These are phyloP conservation scores for Neofusicoccum laricinum DNA, from an alignment of 2,329 filamentous ascomycete species.

Conservation along the genomic window DNA sequence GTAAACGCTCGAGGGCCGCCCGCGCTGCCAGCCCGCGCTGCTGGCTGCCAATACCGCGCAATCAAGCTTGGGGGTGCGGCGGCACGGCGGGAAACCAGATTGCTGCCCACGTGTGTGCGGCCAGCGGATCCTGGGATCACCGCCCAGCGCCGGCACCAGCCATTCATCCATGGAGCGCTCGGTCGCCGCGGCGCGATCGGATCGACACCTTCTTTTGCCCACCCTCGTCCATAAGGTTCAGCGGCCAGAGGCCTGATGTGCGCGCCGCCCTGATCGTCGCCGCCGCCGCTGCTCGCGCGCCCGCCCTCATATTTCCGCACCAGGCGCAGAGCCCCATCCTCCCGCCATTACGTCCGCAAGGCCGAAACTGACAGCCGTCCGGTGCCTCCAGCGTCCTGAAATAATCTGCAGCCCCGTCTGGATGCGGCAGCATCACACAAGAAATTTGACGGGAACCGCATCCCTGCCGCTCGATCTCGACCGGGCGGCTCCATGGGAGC, in stretches of 20 bases:
- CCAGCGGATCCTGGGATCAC: conserved; percentile 6
- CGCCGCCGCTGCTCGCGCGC: neutral
- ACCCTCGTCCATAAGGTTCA: neutral
- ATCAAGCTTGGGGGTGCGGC: neutral
- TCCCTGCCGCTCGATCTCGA: conserved; percentile 5
- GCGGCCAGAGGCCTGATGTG: neutral
- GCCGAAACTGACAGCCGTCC: too few species aligned
- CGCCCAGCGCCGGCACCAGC: neutral
- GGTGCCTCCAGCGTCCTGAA: neutral
- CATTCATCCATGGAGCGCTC: neutral
- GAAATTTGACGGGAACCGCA: neutral
- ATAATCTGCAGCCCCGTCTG: conserved; percentile 9
- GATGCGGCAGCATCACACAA: conserved; percentile 6
- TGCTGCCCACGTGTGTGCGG: conserved; percentile 3
- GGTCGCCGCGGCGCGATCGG: conserved; percentile 10
- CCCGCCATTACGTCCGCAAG: neutral
- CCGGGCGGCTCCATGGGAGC: conserved; percentile 2
- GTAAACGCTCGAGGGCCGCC: neutral
- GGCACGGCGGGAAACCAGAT: conserved; percentile 8
- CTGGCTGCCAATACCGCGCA: neutral
- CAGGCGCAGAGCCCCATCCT: neutral
- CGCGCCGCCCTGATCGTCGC: neutral
- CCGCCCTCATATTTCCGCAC: neutral
- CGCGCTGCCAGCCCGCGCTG: neutral
- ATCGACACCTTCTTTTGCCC: conserved; percentile 6